Evolutionary conservation across 2,329 filamentous ascomycete genomes (phyloP), one percentile per base, ranked within the genome.

Genomic region (Exutisphaerella laricina): DNA sequence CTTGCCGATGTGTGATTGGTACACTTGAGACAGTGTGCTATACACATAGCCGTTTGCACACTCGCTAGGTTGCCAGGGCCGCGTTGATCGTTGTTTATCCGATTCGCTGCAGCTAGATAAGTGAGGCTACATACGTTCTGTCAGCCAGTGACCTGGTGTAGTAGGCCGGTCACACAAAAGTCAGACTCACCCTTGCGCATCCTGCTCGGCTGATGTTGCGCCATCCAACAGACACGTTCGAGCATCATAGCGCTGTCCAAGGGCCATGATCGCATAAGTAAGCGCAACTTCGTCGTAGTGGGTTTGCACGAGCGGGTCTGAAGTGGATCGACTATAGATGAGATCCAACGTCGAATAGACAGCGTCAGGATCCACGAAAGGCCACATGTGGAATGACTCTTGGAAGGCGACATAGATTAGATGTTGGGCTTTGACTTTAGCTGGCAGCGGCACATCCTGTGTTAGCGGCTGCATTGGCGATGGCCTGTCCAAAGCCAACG

Each of bases 301-400:
- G 4, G 30, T n/a, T 12, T 33, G 13, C 4, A 4, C 6, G 6
- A 18, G 14, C 6, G 8, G 30, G n/a, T n/a, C n/a, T n/a, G 13
- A 18, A 4, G 16, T 18, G 7, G 9, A 10, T 12, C 14, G 13
- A 4, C n/a, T 7, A 12, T 17, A 33, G 30, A 33, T 8, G 9
- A 18, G 3, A 8, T 33, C 14, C 9, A 33, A 18, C 6, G 17
- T 33, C 4, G 30, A 33, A 9, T n/a, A 8, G 7, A 33, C n/a
- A 14, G 20, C 30, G 20, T 33, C 30, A 4, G 30, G 30, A 8
- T 18, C 14, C 3, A 33, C 30, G 7, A 33, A 33, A 3, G 30
- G 30, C 30, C 30, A 33, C 13, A 33, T 33, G 12, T 33, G 30
- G 14, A 33, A 33, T 18, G 30, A 33, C 30, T 33, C 30, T 9